Evolutionary conservation across 495 filamentous ascomycete genomes (phyloP), one percentile per base, ranked within the genome.

Genomic region (Penicillium waksmanii): DNA sequence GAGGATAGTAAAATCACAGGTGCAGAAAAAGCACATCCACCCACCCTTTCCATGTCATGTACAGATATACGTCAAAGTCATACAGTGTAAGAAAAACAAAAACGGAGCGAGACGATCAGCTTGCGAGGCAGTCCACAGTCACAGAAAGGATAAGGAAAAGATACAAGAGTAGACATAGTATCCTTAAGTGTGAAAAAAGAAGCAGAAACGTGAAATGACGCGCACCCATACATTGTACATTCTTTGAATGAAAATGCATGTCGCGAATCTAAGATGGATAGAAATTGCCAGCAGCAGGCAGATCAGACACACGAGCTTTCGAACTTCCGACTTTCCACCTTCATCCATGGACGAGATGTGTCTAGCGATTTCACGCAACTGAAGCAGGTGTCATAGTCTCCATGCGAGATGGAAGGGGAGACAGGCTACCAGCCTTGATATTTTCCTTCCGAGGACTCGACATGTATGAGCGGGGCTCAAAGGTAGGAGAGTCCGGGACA

Each of bases 401-500:
- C 61, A 73, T 66, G 54, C 70, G 71, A 5, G 76, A 71, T 1
- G 72, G 67, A 38, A 68, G 60, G 4, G 74, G 75, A 17, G 77
- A 78, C 34, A 72, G 50, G 15, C 73, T 77, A 2, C 63, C 67
- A 3, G 72, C 63, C 52, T 68, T 72, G 58, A 67, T 55, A 36
- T 73, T 71, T 47, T 73, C 72, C 62, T 78, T 80, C 4, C 59
- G 66, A 21, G 74, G 66, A 53, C 62, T 76, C n/a, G 67, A 64
- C 43, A 65, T 57, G 43, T 61, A 62, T 2, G 73, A 70, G 18
- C 58, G 65, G 46, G 60, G 43, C 35, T 70, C 68, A 19, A 57
- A 42, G 34, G 56, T 60, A 23, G 72, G 63, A 23, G 72, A 72
- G 19, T 27, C 58, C 1, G 73, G 72, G 8, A 75, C 50, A 12